Conservation (phyloP, 192 early-diverging fungal genomes). For the Gonapodya prolifera region DNA sequence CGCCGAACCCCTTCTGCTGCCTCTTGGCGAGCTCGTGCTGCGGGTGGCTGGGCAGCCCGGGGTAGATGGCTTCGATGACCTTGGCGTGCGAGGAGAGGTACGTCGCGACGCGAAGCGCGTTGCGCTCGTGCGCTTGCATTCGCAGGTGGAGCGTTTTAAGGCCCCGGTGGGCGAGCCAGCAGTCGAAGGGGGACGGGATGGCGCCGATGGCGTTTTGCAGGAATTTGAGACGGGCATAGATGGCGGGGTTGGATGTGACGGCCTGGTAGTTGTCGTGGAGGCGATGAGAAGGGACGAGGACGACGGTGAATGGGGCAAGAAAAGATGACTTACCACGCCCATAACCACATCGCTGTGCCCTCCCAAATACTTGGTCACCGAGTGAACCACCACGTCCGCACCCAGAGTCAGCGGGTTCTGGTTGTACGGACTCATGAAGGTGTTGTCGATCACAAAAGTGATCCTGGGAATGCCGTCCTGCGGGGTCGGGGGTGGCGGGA, state of each 20-base stretch:
- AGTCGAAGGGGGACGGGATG: conserved; percentile 93
- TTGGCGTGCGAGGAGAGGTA: conserved; percentile 49
- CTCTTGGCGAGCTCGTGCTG: conserved; percentile 82
- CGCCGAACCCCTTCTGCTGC: conserved; percentile 87
- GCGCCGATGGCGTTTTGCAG: conserved; percentile 97
- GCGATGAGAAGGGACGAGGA: conserved; percentile 88
- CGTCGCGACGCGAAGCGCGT: conserved; percentile 74
- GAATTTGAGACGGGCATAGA: conserved; percentile 69
- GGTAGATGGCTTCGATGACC: conserved; percentile 85
- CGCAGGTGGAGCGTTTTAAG: conserved; percentile 91
- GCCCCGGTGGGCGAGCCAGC: conserved; percentile 87
- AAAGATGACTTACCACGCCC: conserved; percentile 51
- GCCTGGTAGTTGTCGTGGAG: conserved; percentile 81
- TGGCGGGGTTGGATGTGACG: conserved; percentile 23
- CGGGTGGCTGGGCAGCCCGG: conserved; percentile 77
- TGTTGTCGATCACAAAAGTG: conserved; percentile 62
- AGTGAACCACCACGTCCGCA: conserved; percentile 96
- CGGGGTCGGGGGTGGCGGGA: neutral
- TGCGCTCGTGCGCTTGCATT: conserved; percentile 62
- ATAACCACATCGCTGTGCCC: conserved; percentile 98
- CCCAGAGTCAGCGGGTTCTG: conserved; percentile 81
- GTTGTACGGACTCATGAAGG: conserved; percentile 78
- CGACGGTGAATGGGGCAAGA: conserved; percentile 61
- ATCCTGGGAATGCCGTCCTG: neutral
- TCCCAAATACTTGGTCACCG: conserved; percentile 97